Evolutionary conservation across 83 land plant genomes (phyloP).

Genomic region (Larix sibirica): DNA sequence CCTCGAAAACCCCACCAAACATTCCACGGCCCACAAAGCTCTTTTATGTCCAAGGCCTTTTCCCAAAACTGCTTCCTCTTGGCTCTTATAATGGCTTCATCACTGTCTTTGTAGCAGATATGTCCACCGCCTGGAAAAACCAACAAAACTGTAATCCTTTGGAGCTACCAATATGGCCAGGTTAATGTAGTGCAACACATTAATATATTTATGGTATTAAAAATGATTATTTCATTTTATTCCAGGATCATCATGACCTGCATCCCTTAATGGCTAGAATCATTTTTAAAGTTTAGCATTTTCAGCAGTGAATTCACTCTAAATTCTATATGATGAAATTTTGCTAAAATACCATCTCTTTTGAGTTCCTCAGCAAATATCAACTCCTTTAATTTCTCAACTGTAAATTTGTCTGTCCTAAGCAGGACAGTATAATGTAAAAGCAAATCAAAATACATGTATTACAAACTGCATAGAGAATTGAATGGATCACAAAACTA

Average conservation of each 20-base stretch:
- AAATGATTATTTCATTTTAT: neutral
- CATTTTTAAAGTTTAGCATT: neutral
- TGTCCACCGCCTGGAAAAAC: slow-evolving; percentile 61
- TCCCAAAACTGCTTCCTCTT: too few relatives aligned
- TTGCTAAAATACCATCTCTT: neutral
- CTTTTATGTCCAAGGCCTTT: too few relatives aligned
- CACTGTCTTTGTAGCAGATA: too few relatives aligned
- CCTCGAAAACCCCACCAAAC: too few relatives aligned
- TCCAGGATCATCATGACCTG: neutral
- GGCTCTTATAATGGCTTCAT: too few relatives aligned
- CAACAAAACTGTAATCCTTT: neutral
- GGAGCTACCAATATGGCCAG: neutral
- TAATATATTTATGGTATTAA: neutral
- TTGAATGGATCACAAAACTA: too few relatives aligned
- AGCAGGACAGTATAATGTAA: too few relatives aligned
- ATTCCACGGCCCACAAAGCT: too few relatives aligned
- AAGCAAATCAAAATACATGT: too few relatives aligned
- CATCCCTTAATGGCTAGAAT: neutral
- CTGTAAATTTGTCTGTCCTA: neutral
- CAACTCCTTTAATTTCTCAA: neutral
- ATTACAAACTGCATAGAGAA: too few relatives aligned
- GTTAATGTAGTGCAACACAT: too few relatives aligned
- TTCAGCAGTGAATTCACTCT: neutral
- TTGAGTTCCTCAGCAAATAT: too few relatives aligned
- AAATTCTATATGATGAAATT: neutral